A percentile compares a stretch with the other conserved stretches of the same genome.
Evolutionary conservation across 1,284 basidiomycete genomes (phyloP).

Genomic region (Austroboletus olivaceoglutinosus): DNA sequence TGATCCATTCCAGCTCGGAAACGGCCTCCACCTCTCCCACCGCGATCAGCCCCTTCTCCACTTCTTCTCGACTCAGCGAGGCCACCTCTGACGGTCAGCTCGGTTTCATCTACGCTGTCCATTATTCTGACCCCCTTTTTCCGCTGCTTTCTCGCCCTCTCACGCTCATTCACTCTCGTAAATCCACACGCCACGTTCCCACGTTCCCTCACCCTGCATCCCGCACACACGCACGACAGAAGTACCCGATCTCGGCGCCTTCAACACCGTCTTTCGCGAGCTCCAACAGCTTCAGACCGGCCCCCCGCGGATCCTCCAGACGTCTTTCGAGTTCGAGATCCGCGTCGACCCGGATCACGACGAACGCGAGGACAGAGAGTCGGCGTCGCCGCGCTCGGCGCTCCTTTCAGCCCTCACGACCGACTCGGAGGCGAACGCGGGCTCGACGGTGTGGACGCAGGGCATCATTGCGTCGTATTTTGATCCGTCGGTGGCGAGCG

Average conservation of each 20-base stretch:
- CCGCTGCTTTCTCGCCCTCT: not conserved
- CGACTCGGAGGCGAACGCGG: slow-evolving; percentile 44
- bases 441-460: slow-evolving; percentile 66
- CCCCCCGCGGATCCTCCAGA: slow-evolving; percentile 30
- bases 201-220: not conserved
- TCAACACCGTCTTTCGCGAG: slow-evolving; percentile 68
- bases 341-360: slow-evolving; percentile 17
- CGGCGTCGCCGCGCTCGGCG: slow-evolving; percentile 29
- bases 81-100: slow-evolving; percentile 64
- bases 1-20: slow-evolving; percentile 28
- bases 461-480: slow-evolving; percentile 56
- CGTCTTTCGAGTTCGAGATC: slow-evolving; percentile 10
- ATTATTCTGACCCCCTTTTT: not conserved
- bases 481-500: slow-evolving; percentile 24
- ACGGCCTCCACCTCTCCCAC: slow-evolving; percentile 24
- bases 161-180: not conserved
- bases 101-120: not conserved
- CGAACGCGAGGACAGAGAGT: slow-evolving; percentile 27
- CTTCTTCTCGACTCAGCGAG: slow-evolving; percentile 46
- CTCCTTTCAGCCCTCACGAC: slow-evolving; percentile 25
- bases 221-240: slow-evolving; percentile 35
- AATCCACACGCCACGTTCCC: not conserved
- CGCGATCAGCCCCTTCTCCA: slow-evolving; percentile 30
- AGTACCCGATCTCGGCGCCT: slow-evolving; percentile 73
- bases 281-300: slow-evolving; percentile 54